phyloP scores from a whole-genome alignment of 2,329 filamentous ascomycete species.

The Aspergillus bombycis region DNA sequence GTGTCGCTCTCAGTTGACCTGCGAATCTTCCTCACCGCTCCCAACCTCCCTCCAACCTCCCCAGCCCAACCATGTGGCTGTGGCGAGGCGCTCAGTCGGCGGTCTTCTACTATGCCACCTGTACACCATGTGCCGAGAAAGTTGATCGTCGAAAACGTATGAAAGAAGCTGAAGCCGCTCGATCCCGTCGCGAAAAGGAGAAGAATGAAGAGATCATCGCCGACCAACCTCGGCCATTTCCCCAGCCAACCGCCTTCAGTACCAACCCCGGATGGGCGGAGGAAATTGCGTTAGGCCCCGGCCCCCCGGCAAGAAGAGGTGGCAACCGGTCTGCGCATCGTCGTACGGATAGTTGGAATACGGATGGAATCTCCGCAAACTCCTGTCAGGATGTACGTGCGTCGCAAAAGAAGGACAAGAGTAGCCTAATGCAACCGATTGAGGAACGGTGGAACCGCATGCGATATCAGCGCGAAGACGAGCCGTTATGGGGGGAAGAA shows the following conservation, averaged over 20 bases:
- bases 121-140: slow-evolving; percentile 67
- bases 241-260: slow-evolving; percentile 76
- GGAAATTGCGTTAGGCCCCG: slow-evolving; percentile 82
- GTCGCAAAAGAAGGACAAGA: slow-evolving; percentile 52
- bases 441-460: slow-evolving; percentile 74
- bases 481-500: slow-evolving; percentile 78
- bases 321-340: slow-evolving; percentile 51
- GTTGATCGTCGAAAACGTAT: slow-evolving; percentile 70
- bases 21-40: slow-evolving; percentile 8
- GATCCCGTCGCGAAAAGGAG: slow-evolving; percentile 67
- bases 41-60: slow-evolving; percentile 7
- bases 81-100: slow-evolving; percentile 53
- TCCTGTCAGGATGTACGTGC: slow-evolving; percentile 33
- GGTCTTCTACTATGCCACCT: slow-evolving; percentile 54
- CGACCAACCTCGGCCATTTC: slow-evolving; percentile 73
- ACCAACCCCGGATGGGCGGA: slow-evolving; percentile 89
- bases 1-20: slow-evolving; percentile 1
- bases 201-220: slow-evolving; percentile 59
- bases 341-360: slow-evolving; percentile 62
- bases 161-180: slow-evolving; percentile 71
- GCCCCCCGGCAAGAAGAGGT: slow-evolving; percentile 65
- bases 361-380: slow-evolving; percentile 52
- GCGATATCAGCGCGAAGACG: slow-evolving; percentile 84
- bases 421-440: slow-evolving; percentile 38
- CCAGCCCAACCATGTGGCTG: slow-evolving; percentile 47